These are phyloP conservation scores for Phanerodontia chrysosporium DNA, from an alignment of 768 basidiomycete species.

Conservation along the genomic window DNA sequence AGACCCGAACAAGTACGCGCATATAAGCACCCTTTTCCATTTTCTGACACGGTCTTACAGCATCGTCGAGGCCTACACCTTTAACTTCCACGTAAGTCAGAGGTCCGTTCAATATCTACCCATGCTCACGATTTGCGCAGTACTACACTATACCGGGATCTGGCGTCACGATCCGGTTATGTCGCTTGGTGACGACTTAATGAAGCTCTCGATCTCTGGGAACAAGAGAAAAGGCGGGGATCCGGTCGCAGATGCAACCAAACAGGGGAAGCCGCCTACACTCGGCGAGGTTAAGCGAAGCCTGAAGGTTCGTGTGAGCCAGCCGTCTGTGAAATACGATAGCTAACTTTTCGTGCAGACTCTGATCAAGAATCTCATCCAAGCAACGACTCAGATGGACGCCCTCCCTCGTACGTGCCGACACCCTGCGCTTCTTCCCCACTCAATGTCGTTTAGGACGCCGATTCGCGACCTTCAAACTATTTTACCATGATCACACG, in stretches of 20 bases:
- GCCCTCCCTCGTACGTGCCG: conserved; percentile 60
- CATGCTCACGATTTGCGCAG: conserved; percentile 31
- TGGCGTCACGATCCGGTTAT: conserved; percentile 62
- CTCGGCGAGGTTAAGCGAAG: conserved; percentile 79
- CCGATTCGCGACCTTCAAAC: conserved; percentile 84
- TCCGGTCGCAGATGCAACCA: conserved; percentile 56
- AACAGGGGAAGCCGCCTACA: conserved; percentile 62
- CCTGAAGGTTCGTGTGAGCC: conserved; percentile 50
- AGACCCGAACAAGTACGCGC: conserved; percentile 74
- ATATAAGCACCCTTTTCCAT: conserved; percentile 23
- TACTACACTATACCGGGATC: conserved; percentile 68
- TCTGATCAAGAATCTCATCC: conserved; percentile 72
- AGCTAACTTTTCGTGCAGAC: conserved; percentile 36
- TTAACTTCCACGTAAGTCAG: conserved; percentile 66
- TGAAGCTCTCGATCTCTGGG: conserved; percentile 43
- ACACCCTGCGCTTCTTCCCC: neutral
- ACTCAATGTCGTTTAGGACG: conserved; percentile 42
- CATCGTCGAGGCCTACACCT: conserved; percentile 85
- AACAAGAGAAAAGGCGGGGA: conserved; percentile 36
- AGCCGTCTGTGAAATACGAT: neutral
- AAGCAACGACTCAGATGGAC: conserved; percentile 79
- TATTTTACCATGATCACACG: conserved; percentile 77
- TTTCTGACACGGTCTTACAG: conserved; percentile 33
- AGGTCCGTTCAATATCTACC: neutral
- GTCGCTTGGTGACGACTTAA: conserved; percentile 60